Conservation (phyloP, 2,329 filamentous ascomycete species). For the Cladosporium sphaerospermum region DNA sequence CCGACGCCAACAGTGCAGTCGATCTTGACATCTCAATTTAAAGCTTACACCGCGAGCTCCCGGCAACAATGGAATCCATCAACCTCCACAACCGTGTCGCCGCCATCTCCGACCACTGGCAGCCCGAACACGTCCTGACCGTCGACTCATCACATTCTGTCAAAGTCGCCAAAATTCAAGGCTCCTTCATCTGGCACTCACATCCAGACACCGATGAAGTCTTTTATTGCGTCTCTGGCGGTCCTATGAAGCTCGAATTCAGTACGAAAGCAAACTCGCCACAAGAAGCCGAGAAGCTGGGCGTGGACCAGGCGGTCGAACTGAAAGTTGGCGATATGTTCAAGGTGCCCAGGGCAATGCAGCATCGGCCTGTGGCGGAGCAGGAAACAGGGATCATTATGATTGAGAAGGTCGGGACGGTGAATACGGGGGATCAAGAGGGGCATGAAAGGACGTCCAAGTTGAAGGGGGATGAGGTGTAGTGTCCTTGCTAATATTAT, state of each 20-base stretch:
- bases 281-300: slow-evolving; percentile 29
- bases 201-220: slow-evolving; percentile 39
- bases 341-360: slow-evolving; percentile 33
- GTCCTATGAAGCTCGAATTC: slow-evolving; percentile 21
- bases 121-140: slow-evolving; percentile 14
- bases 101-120: slow-evolving; percentile 17
- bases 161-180: slow-evolving; percentile 37
- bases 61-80: slow-evolving; percentile 6
- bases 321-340: slow-evolving; percentile 32
- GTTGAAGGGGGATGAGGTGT: not conserved
- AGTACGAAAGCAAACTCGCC: slow-evolving; percentile 14
- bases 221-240: slow-evolving; percentile 36
- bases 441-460: slow-evolving; percentile 11
- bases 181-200: slow-evolving; percentile 37
- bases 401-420: slow-evolving; percentile 31
- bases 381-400: slow-evolving; percentile 35
- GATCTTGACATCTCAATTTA: too few species aligned
- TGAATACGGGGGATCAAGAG: slow-evolving; percentile 19
- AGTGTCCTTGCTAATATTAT: not conserved
- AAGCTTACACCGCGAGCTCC: not conserved
- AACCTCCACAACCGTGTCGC: slow-evolving; percentile 23
- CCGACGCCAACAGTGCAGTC: too few species aligned
- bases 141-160: slow-evolving; percentile 34
- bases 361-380: slow-evolving; percentile 32
- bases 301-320: slow-evolving; percentile 20